Percentiles rank a stretch among this genome's conserved stretches.
phyloP scores from a whole-genome alignment of 371 early-diverging fungal genomes.

The Coemansia sp. region DNA sequence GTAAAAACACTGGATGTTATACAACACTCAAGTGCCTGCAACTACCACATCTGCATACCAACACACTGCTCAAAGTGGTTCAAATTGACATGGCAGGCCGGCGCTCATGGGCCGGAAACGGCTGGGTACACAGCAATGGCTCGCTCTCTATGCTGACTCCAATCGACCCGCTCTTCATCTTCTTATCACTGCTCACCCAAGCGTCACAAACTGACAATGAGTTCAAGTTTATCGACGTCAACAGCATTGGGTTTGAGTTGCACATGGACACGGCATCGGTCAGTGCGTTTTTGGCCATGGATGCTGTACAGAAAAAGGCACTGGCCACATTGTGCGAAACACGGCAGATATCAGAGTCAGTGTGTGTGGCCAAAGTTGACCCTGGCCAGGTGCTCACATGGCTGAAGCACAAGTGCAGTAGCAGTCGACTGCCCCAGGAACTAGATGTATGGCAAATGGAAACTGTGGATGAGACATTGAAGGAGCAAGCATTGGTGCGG shows the following conservation, averaged over 20 bases:
- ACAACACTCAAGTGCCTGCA: slow-evolving; percentile 24
- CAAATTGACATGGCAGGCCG: slow-evolving; percentile 25
- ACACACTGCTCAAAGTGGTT: slow-evolving; percentile 28
- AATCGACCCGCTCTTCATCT: slow-evolving; percentile 30
- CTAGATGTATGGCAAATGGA: slow-evolving; percentile 1
- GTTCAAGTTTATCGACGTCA: slow-evolving; percentile 35
- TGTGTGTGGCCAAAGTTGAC: slow-evolving; percentile 22
- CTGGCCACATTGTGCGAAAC: slow-evolving; percentile 26
- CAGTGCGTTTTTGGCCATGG: slow-evolving; percentile 14
- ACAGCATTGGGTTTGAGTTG: slow-evolving; percentile 24
- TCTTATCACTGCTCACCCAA: slow-evolving; percentile 13
- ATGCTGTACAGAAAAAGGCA: neutral
- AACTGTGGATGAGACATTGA: neutral
- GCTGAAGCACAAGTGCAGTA: slow-evolving; percentile 38
- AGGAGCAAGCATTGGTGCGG: slow-evolving; percentile 5
- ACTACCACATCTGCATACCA: slow-evolving; percentile 32
- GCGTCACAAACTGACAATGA: slow-evolving; percentile 10
- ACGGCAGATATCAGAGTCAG: slow-evolving; percentile 8
- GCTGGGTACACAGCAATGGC: slow-evolving; percentile 29
- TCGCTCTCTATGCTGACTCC: slow-evolving; percentile 26
- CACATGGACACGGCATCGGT: slow-evolving; percentile 22
- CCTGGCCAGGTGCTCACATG: slow-evolving; percentile 16
- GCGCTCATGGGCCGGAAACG: slow-evolving; percentile 34
- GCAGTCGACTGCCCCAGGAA: slow-evolving; percentile 3
- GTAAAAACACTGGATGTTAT: too few species aligned